Percentiles rank a stretch among this genome's conserved stretches.
Evolutionary conservation across 441 rosid species (phyloP).

Genomic region (Euphorbia corollata): DNA sequence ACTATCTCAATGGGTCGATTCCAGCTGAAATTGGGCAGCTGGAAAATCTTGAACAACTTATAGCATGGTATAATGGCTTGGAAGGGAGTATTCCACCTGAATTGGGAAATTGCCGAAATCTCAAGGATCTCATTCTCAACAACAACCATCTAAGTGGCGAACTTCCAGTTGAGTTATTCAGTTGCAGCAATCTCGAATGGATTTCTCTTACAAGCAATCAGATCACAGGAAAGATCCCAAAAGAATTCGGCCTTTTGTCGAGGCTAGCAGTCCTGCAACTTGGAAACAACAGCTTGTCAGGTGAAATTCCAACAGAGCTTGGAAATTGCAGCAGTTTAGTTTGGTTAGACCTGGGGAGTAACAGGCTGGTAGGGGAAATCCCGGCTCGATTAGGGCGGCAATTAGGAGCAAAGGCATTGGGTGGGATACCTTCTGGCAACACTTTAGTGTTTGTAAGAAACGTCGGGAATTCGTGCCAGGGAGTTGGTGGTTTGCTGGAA

Average conservation of each 20-base stretch:
- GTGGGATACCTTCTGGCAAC: conserved; percentile 71
- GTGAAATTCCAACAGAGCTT: conserved; percentile 79
- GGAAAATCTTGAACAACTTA: conserved; percentile 94
- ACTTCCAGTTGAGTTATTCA: conserved; percentile 52
- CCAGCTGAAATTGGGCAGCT: conserved; percentile 75
- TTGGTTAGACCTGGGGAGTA: conserved; percentile 87
- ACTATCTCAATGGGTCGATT: conserved; percentile 76
- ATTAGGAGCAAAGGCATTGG: conserved; percentile 68
- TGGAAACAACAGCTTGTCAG: conserved; percentile 77
- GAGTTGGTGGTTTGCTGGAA: conserved; percentile 90
- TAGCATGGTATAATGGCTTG: conserved; percentile 82
- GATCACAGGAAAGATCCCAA: conserved; percentile 59
- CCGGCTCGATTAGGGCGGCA: conserved; percentile 86
- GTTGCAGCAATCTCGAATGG: conserved; percentile 88
- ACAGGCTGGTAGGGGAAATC: conserved; percentile 80
- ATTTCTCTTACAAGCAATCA: conserved; percentile 78
- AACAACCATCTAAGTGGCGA: conserved; percentile 74
- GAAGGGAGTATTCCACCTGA: conserved; percentile 65
- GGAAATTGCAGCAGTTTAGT: conserved; percentile 82
- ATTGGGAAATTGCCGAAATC: conserved; percentile 58
- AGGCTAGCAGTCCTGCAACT: conserved; percentile 85
- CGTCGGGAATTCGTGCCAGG: conserved; percentile 89
- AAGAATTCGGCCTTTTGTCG: conserved; percentile 54
- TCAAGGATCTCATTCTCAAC: conserved; percentile 59
- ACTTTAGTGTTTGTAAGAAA: conserved; percentile 82